Conservation (phyloP, 2,329 filamentous ascomycete genomes). For the Pseudocercospora cruenta region DNA sequence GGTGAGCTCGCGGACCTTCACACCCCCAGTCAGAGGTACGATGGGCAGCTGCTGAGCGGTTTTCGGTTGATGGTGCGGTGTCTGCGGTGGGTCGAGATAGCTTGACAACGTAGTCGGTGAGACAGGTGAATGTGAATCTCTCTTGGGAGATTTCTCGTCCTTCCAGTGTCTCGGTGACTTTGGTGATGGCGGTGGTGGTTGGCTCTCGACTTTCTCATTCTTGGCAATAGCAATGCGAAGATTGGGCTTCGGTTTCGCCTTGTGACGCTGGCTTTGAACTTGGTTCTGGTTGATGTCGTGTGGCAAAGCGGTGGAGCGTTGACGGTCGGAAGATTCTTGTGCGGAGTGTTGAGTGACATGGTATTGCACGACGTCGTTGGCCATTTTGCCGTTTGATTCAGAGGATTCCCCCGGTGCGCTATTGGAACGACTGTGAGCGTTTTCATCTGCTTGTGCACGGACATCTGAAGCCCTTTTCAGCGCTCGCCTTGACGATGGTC, state of each 20-base stretch:
- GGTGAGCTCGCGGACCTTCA: slow-evolving; percentile 18
- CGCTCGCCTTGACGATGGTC: neutral
- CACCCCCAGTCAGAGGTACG: slow-evolving; percentile 4
- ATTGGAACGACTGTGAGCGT: slow-evolving; percentile 14
- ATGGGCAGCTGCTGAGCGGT: slow-evolving; percentile 18
- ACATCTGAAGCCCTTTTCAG: slow-evolving; percentile 4
- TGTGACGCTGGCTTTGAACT: slow-evolving; percentile 1
- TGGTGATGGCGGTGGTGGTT: slow-evolving; percentile 28
- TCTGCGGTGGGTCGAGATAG: slow-evolving; percentile 8
- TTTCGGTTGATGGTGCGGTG: slow-evolving; percentile 1
- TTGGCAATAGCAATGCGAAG: slow-evolving; percentile 22
- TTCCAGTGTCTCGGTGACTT: slow-evolving; percentile 28
- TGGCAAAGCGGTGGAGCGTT: neutral
- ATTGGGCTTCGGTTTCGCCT: slow-evolving; percentile 25
- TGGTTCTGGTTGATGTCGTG: neutral
- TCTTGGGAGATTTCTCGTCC: slow-evolving; percentile 1
- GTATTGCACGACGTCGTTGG: neutral
- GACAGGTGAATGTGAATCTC: slow-evolving; percentile 6
- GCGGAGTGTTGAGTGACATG: neutral
- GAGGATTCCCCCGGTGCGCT: slow-evolving; percentile 16
- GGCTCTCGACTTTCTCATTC: slow-evolving; percentile 6
- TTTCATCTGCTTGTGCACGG: slow-evolving; percentile 14
- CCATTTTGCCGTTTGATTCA: neutral
- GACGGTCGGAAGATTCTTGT: neutral
- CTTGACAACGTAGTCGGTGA: neutral